Evolutionary conservation across 257 asterid genomes (phyloP), one percentile per base, ranked within the genome.

Genomic region (Parsonsia alboflavescens): DNA sequence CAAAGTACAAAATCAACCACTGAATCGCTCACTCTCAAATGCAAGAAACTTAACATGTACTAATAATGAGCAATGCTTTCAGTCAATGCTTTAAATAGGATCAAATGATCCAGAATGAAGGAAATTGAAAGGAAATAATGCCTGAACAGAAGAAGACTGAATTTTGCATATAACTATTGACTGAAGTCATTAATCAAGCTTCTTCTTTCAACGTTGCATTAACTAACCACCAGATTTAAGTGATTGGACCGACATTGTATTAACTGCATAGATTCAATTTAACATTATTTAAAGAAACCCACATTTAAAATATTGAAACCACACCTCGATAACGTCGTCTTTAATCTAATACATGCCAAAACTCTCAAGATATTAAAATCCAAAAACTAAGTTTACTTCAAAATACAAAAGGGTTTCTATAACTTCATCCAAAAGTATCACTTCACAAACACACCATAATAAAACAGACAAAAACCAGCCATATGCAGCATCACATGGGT

Each of bases 321-420:
- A 72, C 79, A 67, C 74, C 79, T 75, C 74, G 79, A 68, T 52
- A 56, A 67, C 15, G 42, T 50, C 79, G 46, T 69, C 42, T 76
- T 73, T 61, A 73, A 61, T 73, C 71, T 61, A 39, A 30, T 73
- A 30, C 49, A 61, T 48, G 71, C 62, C 77, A 61, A 58, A 24
- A 68, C 22, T 44, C 58, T 17, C 13, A 42, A 39, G 75, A 68
- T 39, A 26, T 41, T 68, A 41, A 54, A 41, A 52, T 7, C 70
- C 46, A 62, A 70, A 73, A 53, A 46, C 49, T 26, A 44, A 42
- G 8, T 61, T 63, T 48, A 39, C 71, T 63, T 22, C 71, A n/a
- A 48, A 63, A 53, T 24, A 30, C 67, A 46, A 70, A 77, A 61
- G 36, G 54, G 49, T 39, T 21, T 7, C 44, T 33, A 63, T 64